phyloP scores from a whole-genome alignment of 768 basidiomycete genomes.

The Infundibulicybe gibba region DNA sequence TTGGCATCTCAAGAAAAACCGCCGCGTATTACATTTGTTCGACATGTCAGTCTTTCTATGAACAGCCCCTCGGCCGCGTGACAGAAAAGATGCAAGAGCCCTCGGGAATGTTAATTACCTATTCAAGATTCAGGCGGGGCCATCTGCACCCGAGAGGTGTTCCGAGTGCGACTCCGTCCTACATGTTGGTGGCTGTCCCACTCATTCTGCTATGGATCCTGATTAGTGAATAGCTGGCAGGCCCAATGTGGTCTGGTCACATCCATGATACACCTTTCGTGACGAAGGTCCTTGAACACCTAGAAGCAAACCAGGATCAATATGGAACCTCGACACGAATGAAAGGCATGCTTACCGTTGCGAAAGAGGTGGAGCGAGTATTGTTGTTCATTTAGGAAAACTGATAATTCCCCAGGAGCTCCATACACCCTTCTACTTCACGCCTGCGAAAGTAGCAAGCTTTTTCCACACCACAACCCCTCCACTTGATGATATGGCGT shows the following conservation, averaged over 20 bases:
- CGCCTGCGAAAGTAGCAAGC: conserved; percentile 74
- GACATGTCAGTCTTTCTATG: conserved; percentile 77
- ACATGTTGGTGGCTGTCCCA: conserved; percentile 51
- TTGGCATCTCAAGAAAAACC: conserved; percentile 62
- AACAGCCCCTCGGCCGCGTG: conserved; percentile 81
- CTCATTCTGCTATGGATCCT: neutral
- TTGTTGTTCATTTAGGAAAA: neutral
- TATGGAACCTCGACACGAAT: conserved; percentile 84
- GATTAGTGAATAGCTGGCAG: conserved; percentile 58
- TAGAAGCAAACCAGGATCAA: conserved; percentile 54
- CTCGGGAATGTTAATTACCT: conserved; percentile 55
- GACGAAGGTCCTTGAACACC: conserved; percentile 67
- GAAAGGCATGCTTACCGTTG: conserved; percentile 93
- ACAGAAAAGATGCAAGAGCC: conserved; percentile 55
- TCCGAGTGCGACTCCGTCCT: conserved; percentile 76
- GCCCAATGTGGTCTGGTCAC: conserved; percentile 95
- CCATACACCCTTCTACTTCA: conserved; percentile 80
- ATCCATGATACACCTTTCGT: conserved; percentile 80
- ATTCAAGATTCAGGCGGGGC: conserved; percentile 74
- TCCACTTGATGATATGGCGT: conserved; percentile 73
- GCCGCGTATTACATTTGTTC: conserved; percentile 83
- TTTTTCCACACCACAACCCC: conserved; percentile 82
- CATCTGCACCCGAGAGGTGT: conserved; percentile 65
- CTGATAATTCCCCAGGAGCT: conserved; percentile 54
- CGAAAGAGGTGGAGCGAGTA: conserved; percentile 65